Evolutionary conservation across 352 stramenopile species (phyloP).

Genomic region (Globisporangium lucens): DNA sequence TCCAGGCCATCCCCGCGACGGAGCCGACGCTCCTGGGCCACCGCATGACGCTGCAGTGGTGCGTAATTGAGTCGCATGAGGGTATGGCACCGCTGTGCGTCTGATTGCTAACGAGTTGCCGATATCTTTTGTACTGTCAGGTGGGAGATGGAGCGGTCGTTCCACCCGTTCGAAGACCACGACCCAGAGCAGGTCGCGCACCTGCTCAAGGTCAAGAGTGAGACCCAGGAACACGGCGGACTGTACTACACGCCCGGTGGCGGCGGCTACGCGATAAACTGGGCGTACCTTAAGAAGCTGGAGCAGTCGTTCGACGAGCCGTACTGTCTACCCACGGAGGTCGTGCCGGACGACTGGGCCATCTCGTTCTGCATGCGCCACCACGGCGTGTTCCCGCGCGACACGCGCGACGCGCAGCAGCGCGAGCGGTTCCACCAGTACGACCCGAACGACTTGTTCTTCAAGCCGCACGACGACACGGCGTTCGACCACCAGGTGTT

Average conservation of each 20-base stretch:
- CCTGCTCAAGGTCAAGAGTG: conserved; percentile 46
- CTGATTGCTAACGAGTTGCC: not conserved
- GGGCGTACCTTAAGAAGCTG: conserved; percentile 69
- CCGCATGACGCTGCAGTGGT: conserved; percentile 85
- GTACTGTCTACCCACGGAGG: conserved; percentile 64
- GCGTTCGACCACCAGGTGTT: conserved; percentile 74
- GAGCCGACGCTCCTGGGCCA: conserved; percentile 70
- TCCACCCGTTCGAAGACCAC: conserved; percentile 67
- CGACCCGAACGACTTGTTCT: conserved; percentile 67
- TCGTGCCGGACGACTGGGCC: conserved; percentile 82
- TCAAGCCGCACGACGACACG: conserved; percentile 59
- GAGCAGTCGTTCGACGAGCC: conserved; percentile 67
- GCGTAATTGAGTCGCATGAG: conserved; percentile 2
- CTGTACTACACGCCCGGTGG: conserved; percentile 84
- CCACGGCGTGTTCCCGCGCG: conserved; percentile 55
- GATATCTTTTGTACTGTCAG: conserved; percentile 5
- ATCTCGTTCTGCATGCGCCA: conserved; percentile 87
- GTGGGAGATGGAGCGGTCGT: conserved; percentile 73
- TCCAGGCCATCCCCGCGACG: conserved; percentile 27
- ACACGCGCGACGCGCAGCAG: conserved; percentile 67
- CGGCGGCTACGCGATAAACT: conserved; percentile 83
- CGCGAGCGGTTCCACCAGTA: conserved; percentile 87
- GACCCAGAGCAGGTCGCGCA: conserved; percentile 51
- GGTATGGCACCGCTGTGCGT: not conserved
- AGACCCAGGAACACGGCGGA: conserved; percentile 47